A percentile compares a stretch with the other conserved stretches of the same genome.
Conservation (phyloP, 2,329 filamentous ascomycete genomes). For the Fusarium nematophilum region DNA sequence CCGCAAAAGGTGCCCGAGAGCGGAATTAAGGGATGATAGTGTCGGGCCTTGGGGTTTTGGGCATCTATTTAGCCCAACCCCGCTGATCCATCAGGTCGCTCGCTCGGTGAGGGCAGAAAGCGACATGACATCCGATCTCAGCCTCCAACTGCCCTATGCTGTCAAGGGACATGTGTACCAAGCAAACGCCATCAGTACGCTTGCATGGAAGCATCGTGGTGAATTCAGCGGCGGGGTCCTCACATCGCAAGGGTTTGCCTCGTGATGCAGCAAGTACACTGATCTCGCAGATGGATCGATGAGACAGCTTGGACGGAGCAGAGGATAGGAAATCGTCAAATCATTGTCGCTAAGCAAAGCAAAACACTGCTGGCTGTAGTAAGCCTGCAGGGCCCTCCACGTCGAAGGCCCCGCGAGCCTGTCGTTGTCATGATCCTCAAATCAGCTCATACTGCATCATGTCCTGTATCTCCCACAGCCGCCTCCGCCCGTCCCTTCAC, state of each 20-base stretch:
- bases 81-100: slow-evolving; percentile 24
- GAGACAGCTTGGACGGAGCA: neutral
- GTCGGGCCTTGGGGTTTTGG: slow-evolving; percentile 16
- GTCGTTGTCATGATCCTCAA: slow-evolving; percentile 16
- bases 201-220: slow-evolving; percentile 6
- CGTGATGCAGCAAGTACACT: slow-evolving; percentile 1
- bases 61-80: slow-evolving; percentile 22
- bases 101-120: slow-evolving; percentile 5
- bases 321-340: slow-evolving; percentile 10
- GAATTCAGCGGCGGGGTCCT: slow-evolving; percentile 9
- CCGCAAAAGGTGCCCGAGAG: slow-evolving; percentile 1
- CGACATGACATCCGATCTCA: slow-evolving; percentile 15
- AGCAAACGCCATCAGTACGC: slow-evolving; percentile 6
- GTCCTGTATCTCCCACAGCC: slow-evolving; percentile 11
- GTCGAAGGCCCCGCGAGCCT: slow-evolving; percentile 4
- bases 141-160: slow-evolving; percentile 16
- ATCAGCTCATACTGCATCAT: slow-evolving; percentile 23
- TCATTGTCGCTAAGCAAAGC: slow-evolving; percentile 21
- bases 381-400: slow-evolving; percentile 5
- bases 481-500: slow-evolving; percentile 4
- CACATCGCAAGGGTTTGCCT: slow-evolving; percentile 16
- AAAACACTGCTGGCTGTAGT: slow-evolving; percentile 6
- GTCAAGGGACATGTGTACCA: slow-evolving; percentile 10
- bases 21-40: slow-evolving; percentile 4
- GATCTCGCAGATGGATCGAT: slow-evolving; percentile 5